Conservation (phyloP, 2,329 filamentous ascomycete species). For the Chaetomium sp. region DNA sequence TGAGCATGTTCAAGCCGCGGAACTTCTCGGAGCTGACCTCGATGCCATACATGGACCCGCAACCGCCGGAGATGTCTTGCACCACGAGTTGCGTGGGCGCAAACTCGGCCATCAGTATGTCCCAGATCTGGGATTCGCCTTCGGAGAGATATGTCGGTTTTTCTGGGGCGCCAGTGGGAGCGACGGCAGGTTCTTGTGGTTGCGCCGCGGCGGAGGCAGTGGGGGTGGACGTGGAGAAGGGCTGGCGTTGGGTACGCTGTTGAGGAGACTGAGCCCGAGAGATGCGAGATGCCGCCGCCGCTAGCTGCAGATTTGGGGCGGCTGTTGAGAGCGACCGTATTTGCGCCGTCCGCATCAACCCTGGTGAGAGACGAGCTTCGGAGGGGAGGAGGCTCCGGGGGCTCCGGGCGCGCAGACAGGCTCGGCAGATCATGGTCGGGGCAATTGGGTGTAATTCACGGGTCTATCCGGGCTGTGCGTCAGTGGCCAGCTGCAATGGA, state of each 20-base stretch:
- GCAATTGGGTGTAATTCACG: background rate
- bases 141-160: conserved; percentile 56
- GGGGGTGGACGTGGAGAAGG: conserved; percentile 23
- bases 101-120: conserved; percentile 54
- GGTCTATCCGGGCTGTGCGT: background rate
- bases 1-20: conserved; percentile 69
- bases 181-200: conserved; percentile 4
- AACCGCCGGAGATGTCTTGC: conserved; percentile 80
- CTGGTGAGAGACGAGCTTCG: conserved; percentile 17
- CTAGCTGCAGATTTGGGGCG: background rate
- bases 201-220: conserved; percentile 36
- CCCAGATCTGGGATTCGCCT: conserved; percentile 62
- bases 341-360: conserved; percentile 12
- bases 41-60: conserved; percentile 85
- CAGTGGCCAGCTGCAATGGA: background rate
- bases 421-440: conserved; percentile 34
- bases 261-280: background rate
- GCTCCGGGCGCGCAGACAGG: conserved; percentile 31
- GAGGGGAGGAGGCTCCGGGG: conserved; percentile 9
- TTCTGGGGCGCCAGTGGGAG: conserved; percentile 37
- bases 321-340: conserved; percentile 21
- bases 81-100: conserved; percentile 60
- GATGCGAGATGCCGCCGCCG: background rate
- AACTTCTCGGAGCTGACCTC: conserved; percentile 74
- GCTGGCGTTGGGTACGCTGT: background rate